Evolutionary conservation across 768 basidiomycete genomes (phyloP).

Genomic region (Rhodocollybia butyracea): DNA sequence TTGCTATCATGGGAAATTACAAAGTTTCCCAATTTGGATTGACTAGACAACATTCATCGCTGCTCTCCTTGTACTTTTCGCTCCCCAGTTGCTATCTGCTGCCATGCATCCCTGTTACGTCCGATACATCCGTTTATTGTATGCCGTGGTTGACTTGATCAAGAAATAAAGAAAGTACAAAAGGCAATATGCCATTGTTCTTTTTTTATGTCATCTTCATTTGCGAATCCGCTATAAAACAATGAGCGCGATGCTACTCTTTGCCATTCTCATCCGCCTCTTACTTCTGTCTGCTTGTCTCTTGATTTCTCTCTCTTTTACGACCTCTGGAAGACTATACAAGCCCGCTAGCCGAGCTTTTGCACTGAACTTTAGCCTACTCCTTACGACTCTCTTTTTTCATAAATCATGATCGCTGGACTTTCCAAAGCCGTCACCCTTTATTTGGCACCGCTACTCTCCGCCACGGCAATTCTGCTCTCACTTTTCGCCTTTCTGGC

Average conservation of each 20-base stretch:
- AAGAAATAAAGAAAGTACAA: slow-evolving; percentile 3
- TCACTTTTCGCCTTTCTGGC: slow-evolving; percentile 67
- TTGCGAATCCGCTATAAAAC: slow-evolving; percentile 1
- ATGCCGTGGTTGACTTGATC: neutral
- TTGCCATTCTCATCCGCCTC: slow-evolving; percentile 3
- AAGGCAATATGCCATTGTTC: slow-evolving; percentile 5
- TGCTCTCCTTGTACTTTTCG: neutral
- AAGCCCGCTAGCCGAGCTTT: slow-evolving; percentile 27
- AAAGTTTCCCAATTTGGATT: neutral
- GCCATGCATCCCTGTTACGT: too few relatives aligned
- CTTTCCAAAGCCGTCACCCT: slow-evolving; percentile 66
- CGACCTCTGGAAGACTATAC: slow-evolving; percentile 7
- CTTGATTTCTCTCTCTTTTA: slow-evolving; percentile 12
- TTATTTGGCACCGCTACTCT: slow-evolving; percentile 65
- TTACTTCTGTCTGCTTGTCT: slow-evolving; percentile 8
- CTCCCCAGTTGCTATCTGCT: slow-evolving; percentile 1
- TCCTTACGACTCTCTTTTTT: slow-evolving; percentile 11
- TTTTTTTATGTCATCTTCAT: slow-evolving; percentile 1
- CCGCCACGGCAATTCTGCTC: slow-evolving; percentile 64
- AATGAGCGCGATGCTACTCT: neutral
- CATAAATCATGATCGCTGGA: slow-evolving; percentile 59
- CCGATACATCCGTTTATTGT: neutral
- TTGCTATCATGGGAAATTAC: neutral
- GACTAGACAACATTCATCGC: neutral
- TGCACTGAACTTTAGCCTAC: slow-evolving; percentile 1